A percentile compares a stretch with the other conserved stretches of the same genome.
These are phyloP conservation scores for Cryptomeria japonica DNA, from an alignment of 75 land plant genomes.

Conservation along the genomic window DNA sequence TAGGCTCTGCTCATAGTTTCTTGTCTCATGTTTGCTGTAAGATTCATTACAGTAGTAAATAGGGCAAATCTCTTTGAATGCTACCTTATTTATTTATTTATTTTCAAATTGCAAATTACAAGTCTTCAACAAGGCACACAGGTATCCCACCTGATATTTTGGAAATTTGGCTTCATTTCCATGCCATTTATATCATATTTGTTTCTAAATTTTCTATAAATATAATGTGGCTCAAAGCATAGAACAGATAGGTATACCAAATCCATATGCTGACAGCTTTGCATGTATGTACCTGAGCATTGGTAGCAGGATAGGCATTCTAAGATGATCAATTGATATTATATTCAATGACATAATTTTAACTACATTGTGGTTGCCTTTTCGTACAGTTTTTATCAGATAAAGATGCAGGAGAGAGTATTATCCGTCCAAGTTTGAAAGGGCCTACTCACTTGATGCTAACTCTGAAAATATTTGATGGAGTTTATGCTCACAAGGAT, in stretches of 20 bases:
- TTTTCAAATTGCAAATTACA: too few relatives aligned
- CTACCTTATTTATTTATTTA: too few relatives aligned
- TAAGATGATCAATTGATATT: neutral
- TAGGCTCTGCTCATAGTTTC: neutral
- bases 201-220: neutral
- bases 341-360: neutral
- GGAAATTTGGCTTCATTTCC: neutral
- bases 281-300: too few relatives aligned
- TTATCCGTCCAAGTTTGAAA: conserved; percentile 81
- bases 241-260: too few relatives aligned
- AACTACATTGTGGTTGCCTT: neutral
- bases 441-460: conserved; percentile 86
- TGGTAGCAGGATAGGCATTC: neutral
- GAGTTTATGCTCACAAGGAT: conserved; percentile 89
- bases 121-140: too few relatives aligned
- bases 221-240: too few relatives aligned
- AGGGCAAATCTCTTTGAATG: neutral
- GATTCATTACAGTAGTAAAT: neutral
- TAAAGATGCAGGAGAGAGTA: conserved; percentile 91
- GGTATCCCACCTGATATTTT: too few relatives aligned
- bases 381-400: conserved; percentile 66
- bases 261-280: too few relatives aligned
- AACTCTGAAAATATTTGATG: conserved; percentile 88
- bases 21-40: neutral
- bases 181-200: neutral